Percentiles rank a stretch among this genome's conserved stretches.
Evolutionary conservation across 2,329 filamentous ascomycete genomes (phyloP).

Genomic region (Colletotrichum sp.): DNA sequence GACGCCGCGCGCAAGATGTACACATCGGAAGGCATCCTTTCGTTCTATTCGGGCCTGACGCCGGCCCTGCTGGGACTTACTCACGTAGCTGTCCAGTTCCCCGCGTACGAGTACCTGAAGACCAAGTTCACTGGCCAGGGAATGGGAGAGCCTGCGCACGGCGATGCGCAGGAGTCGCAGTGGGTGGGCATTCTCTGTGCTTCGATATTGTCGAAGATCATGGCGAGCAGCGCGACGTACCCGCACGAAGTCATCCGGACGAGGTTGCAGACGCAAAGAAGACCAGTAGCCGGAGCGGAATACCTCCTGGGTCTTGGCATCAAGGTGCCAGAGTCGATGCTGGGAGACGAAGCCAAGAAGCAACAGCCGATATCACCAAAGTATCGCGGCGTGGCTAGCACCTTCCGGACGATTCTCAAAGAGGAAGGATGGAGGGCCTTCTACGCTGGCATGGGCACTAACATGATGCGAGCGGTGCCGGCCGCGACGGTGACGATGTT

Average conservation of each 20-base stretch:
- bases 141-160: conserved; percentile 71
- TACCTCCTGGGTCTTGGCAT: conserved; percentile 56
- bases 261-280: conserved; percentile 89
- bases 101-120: conserved; percentile 93
- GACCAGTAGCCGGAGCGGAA: conserved; percentile 63
- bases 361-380: conserved; percentile 44
- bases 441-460: conserved; percentile 96
- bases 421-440: conserved; percentile 98
- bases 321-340: conserved; percentile 44
- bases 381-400: conserved; percentile 82
- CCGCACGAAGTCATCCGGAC: conserved; percentile 97
- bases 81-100: conserved; percentile 97
- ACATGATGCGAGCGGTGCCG: conserved; percentile 94
- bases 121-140: conserved; percentile 86
- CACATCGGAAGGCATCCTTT: conserved; percentile 80
- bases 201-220: conserved; percentile 91
- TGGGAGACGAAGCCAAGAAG: conserved; percentile 35
- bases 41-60: conserved; percentile 94
- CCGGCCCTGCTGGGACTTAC: conserved; percentile 90
- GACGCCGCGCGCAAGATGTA: conserved; percentile 98
- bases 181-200: conserved; percentile 86
- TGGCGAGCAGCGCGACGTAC: conserved; percentile 94
- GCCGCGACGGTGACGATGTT: conserved; percentile 97
- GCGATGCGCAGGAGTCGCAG: conserved; percentile 66
- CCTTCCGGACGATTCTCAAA: conserved; percentile 80